Conservation (phyloP, 2,329 filamentous ascomycete species). For the Xylaria sp. region DNA sequence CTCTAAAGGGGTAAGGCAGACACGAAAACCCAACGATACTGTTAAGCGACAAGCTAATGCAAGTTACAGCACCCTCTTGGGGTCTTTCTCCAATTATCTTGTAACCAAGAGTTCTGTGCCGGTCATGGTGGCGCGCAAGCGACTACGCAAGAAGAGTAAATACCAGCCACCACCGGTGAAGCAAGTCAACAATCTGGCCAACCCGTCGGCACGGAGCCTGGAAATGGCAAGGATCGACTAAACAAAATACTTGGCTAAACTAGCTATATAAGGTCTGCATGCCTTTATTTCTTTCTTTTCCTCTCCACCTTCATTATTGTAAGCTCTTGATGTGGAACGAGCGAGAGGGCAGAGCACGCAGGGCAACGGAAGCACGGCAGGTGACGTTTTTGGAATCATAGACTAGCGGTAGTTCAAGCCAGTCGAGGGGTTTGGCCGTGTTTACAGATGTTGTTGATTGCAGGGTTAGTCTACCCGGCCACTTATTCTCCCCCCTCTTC, state of each 20-base stretch:
- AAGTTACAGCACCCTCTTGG: slow-evolving; percentile 79
- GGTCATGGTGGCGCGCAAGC: slow-evolving; percentile 97
- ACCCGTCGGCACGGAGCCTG: slow-evolving; percentile 72
- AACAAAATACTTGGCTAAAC: slow-evolving; percentile 1
- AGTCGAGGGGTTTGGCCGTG: slow-evolving; percentile 6
- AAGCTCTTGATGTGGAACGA: slow-evolving; percentile 7
- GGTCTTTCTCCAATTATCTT: slow-evolving; percentile 96
- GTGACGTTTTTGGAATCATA: slow-evolving; percentile 5
- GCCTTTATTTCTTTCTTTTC: background rate
- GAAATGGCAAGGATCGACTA: slow-evolving; percentile 80
- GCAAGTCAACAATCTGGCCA: slow-evolving; percentile 83
- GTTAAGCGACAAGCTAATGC: slow-evolving; percentile 25
- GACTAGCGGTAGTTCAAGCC: slow-evolving; percentile 4
- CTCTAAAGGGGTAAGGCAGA: slow-evolving; percentile 84
- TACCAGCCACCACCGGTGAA: slow-evolving; percentile 76
- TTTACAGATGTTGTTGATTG: slow-evolving; percentile 23
- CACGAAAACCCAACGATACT: slow-evolving; percentile 7
- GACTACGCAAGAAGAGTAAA: slow-evolving; percentile 85
- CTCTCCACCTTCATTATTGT: background rate
- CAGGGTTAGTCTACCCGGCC: slow-evolving; percentile 4
- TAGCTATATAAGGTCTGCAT: slow-evolving; percentile 14
- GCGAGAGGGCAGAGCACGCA: background rate
- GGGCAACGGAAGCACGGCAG: slow-evolving; percentile 12
- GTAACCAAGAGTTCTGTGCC: slow-evolving; percentile 97
- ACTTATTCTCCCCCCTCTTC: background rate